These are phyloP conservation scores for Artemisia argyi DNA, from an alignment of 129 eudicot genomes.

Conservation along the genomic window DNA sequence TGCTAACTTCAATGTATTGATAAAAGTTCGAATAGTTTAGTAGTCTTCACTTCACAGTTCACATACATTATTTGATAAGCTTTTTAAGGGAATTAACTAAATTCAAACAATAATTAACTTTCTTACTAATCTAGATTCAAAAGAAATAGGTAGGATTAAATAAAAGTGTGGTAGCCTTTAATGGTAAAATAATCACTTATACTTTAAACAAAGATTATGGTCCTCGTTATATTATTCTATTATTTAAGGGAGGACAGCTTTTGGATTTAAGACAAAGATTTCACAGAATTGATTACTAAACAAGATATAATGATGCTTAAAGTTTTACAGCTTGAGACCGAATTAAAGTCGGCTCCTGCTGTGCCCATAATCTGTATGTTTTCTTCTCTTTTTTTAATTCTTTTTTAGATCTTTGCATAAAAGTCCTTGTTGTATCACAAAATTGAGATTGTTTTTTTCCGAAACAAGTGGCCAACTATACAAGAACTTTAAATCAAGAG, in stretches of 20 bases:
- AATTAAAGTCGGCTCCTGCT: conserved; percentile 20
- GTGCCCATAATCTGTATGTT: conserved; percentile 19
- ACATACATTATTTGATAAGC: too few species aligned
- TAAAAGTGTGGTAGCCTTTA: conserved; percentile 6
- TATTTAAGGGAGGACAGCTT: conserved; percentile 23
- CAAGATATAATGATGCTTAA: conserved; percentile 8
- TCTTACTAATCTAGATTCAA: conserved; percentile 21
- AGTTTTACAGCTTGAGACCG: conserved; percentile 28
- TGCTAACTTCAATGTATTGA: too few species aligned
- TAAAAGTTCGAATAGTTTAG: too few species aligned
- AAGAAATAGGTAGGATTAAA: conserved; percentile 8
- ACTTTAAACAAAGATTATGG: conserved; percentile 9
- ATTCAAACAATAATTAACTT: conserved; percentile 11
- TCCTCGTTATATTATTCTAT: conserved; percentile 1
- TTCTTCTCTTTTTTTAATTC: neutral
- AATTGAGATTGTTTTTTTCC: neutral
- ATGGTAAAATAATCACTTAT: neutral
- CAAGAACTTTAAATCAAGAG: too few species aligned
- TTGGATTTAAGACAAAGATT: conserved; percentile 42
- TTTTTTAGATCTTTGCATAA: conserved; percentile 15
- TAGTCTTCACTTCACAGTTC: too few species aligned
- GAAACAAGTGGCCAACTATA: too few species aligned
- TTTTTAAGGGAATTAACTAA: neutral
- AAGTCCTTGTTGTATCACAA: neutral
- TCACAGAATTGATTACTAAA: conserved; percentile 16